Conservation (phyloP, 306 rosid species). For the Castanospermum australe region DNA sequence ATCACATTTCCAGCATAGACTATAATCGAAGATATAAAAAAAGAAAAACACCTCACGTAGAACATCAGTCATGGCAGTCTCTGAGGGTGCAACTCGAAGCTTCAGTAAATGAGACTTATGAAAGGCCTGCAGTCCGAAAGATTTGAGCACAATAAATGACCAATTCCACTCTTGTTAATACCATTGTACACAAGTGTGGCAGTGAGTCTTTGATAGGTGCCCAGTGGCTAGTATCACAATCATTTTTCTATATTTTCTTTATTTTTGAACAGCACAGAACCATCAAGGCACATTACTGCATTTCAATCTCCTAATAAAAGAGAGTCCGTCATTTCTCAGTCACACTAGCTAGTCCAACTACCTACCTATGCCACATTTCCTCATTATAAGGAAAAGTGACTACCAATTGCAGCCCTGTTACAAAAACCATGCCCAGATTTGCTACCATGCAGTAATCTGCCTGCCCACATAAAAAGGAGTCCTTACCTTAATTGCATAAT, state of each 20-base stretch:
- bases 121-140: slow-evolving; percentile 65
- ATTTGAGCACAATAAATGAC: slow-evolving; percentile 12
- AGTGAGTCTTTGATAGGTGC: slow-evolving; percentile 10
- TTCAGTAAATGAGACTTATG: slow-evolving; percentile 93
- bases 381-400: not conserved
- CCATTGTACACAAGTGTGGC: slow-evolving; percentile 15
- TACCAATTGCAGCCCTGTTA: not conserved
- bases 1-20: not conserved
- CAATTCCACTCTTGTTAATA: not conserved
- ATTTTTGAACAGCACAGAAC: not conserved
- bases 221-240: not conserved
- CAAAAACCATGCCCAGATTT: not conserved
- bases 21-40: not conserved
- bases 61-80: slow-evolving; percentile 99
- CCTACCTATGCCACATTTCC: slow-evolving; percentile 7
- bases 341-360: slow-evolving; percentile 24
- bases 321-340: not conserved
- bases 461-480: not conserved
- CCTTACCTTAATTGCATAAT: slow-evolving; percentile 90
- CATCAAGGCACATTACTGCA: not conserved
- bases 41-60: slow-evolving; percentile 81
- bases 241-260: not conserved
- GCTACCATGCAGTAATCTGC: slow-evolving; percentile 2
- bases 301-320: slow-evolving; percentile 11
- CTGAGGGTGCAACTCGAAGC: slow-evolving; percentile 96